Percentiles rank a stretch among this genome's conserved stretches.
These are phyloP conservation scores for Agroathelia rolfsii DNA, from an alignment of 1,284 basidiomycete species.

Conservation along the genomic window DNA sequence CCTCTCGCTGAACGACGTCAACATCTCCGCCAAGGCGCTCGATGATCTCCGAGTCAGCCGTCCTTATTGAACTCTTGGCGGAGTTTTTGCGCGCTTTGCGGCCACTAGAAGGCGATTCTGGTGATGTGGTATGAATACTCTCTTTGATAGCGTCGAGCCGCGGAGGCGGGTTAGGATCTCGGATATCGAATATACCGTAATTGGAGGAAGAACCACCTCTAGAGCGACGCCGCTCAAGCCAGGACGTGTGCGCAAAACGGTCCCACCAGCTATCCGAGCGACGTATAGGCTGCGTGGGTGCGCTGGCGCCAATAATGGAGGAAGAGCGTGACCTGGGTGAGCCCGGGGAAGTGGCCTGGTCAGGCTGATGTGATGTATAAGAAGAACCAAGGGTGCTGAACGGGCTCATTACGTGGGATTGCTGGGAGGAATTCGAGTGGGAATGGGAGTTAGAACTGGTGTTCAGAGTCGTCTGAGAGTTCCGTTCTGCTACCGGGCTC, in stretches of 20 bases:
- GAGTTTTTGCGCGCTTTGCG: no score
- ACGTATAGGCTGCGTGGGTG: constrained; percentile 21
- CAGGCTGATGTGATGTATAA: constrained; percentile 20
- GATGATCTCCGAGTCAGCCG: constrained; percentile 55
- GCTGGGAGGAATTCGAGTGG: no score
- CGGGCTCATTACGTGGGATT: constrained; percentile 21
- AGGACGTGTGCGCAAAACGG: constrained; percentile 30
- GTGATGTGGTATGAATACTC: constrained; percentile 24
- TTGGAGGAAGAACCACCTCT: no score
- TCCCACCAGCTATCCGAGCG: constrained; percentile 39
- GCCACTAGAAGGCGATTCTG: no score
- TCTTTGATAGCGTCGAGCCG: constrained; percentile 49
- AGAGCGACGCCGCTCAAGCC: constrained; percentile 29
- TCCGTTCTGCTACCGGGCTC: constrained; percentile 30
- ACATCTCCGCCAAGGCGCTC: constrained; percentile 54
- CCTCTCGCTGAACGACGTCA: constrained; percentile 56
- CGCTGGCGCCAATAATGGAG: no score
- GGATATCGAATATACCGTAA: constrained; percentile 36
- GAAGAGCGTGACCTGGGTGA: no score
- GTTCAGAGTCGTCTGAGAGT: constrained; percentile 20
- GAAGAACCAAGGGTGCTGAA: constrained; percentile 19
- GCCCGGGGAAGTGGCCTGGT: no score
- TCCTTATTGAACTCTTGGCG: no score
- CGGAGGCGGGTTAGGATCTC: constrained; percentile 65
- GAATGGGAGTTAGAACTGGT: constrained; percentile 18